Conservation (phyloP, 1,284 basidiomycete genomes). For the Agaricales sp. region DNA sequence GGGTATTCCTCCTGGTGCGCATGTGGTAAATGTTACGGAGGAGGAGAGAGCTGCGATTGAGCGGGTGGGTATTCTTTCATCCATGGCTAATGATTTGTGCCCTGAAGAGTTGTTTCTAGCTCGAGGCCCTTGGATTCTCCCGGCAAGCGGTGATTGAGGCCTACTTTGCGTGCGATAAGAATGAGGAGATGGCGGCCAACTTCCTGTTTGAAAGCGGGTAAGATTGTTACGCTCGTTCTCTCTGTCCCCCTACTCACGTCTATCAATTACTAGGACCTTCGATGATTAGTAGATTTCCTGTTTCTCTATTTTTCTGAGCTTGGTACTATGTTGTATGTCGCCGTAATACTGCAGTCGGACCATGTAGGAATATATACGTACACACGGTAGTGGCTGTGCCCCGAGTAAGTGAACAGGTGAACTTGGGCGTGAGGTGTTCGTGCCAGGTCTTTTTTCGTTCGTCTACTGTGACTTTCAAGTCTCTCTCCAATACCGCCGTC, state of each 20-base stretch:
- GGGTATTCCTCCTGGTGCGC: conserved; percentile 46
- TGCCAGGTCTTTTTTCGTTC: too few species aligned
- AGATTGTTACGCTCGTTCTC: neutral
- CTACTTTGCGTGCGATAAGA: conserved; percentile 89
- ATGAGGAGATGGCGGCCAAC: conserved; percentile 91
- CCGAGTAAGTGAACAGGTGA: too few species aligned
- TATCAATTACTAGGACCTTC: neutral
- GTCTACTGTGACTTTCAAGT: too few species aligned
- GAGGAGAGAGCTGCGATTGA: conserved; percentile 84
- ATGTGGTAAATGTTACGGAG: conserved; percentile 69
- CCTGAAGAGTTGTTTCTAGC: conserved; percentile 29
- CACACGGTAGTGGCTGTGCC: too few species aligned
- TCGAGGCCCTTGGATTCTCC: conserved; percentile 81
- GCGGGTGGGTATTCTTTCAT: conserved; percentile 44
- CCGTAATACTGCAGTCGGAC: too few species aligned
- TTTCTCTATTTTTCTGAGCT: too few species aligned
- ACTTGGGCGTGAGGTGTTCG: too few species aligned
- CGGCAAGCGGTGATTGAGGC: conserved; percentile 74
- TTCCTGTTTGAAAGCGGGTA: conserved; percentile 74
- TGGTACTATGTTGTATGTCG: too few species aligned
- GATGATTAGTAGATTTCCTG: too few species aligned
- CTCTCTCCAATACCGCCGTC: too few species aligned
- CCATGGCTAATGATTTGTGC: conserved; percentile 2
- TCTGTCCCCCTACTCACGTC: neutral
- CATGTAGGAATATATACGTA: too few species aligned